Evolutionary conservation across 768 basidiomycete genomes (phyloP), one percentile per base, ranked within the genome.

Genomic region (Chlorophyllum brunneum): DNA sequence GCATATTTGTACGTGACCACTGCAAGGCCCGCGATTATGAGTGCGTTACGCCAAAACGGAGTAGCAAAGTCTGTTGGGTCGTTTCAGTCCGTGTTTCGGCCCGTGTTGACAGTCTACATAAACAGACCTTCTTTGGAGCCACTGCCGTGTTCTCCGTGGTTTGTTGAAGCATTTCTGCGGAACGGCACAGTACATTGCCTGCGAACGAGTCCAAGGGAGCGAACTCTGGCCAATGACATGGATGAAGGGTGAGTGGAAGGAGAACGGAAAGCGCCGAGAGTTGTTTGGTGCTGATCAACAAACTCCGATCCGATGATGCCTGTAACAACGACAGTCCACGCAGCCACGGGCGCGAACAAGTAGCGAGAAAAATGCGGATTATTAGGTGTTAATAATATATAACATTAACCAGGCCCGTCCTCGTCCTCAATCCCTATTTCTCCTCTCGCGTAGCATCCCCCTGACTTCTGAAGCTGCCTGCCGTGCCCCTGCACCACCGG

Each of bases 1-100:
- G 86, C 83, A 61, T 74, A 85, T 66, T 88, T 88, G 71, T 86
- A 85, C 9, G 73, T 78, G 37, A 74, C 79, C 37, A 68, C 75
- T 7, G 74, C 68, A 36, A 83, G 52, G 11, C 79, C 73, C 20
- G 74, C 66, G 20, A 88, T 54, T 33, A 84, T 58, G 2, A 80
- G 77, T 37, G 51, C 51, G 55, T 82, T 83, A 31, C 82, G 71
- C 89, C 89, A 91, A 62, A 85, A 77, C 18, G 81, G 71, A 27
- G 77, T 79, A 23, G 70, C 67, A 63, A 91, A 91, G 26, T 77
- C 90, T 86, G 53, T 15, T 44, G 29, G 16, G 18, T 18, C n/a
- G 26, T 26, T 20, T 51, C 34, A 55, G 16, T 30, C 24, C 26
- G 13, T 31, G 9, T 34, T 37, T 43, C 51, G 34, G 11, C n/a